phyloP scores from a whole-genome alignment of 1,139 yeast genomes.

The Scheffersomyces parashehatae region DNA sequence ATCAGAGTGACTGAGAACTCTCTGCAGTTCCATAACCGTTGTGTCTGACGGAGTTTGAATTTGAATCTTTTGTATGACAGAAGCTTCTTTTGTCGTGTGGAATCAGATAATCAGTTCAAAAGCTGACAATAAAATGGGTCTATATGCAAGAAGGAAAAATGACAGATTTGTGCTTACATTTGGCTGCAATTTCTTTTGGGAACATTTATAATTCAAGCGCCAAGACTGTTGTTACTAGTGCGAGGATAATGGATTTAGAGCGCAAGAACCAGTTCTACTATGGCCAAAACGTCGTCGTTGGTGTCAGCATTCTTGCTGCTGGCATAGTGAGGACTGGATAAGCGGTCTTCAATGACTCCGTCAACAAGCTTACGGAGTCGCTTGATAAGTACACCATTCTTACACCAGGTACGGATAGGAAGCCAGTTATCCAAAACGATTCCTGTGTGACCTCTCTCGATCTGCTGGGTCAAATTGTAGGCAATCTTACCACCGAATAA shows the following conservation, averaged over 20 bases:
- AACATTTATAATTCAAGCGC: no score
- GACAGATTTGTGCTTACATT: no score
- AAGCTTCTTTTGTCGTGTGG: no score
- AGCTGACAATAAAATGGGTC: no score
- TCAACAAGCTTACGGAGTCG: slow-evolving; percentile 68
- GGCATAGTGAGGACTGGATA: slow-evolving; percentile 25
- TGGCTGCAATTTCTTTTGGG: no score
- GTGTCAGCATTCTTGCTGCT: slow-evolving; percentile 8
- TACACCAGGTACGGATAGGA: slow-evolving; percentile 93
- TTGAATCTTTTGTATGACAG: no score
- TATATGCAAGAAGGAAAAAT: no score
- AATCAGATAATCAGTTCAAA: no score
- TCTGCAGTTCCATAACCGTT: no score
- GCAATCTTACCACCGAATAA: slow-evolving; percentile 77
- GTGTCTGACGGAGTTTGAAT: no score
- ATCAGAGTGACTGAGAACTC: no score
- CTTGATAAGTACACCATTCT: slow-evolving; percentile 83
- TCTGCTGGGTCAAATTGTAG: slow-evolving; percentile 57
- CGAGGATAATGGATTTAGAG: background rate
- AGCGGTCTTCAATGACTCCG: slow-evolving; percentile 58
- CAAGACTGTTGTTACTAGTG: no score
- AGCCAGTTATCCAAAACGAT: slow-evolving; percentile 44
- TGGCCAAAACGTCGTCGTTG: slow-evolving; percentile 4
- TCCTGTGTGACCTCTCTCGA: slow-evolving; percentile 51
- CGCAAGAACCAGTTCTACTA: background rate